Evolutionary conservation across 1,284 basidiomycete genomes (phyloP), one percentile per base, ranked within the genome.

Genomic region (Peniophora sp.): DNA sequence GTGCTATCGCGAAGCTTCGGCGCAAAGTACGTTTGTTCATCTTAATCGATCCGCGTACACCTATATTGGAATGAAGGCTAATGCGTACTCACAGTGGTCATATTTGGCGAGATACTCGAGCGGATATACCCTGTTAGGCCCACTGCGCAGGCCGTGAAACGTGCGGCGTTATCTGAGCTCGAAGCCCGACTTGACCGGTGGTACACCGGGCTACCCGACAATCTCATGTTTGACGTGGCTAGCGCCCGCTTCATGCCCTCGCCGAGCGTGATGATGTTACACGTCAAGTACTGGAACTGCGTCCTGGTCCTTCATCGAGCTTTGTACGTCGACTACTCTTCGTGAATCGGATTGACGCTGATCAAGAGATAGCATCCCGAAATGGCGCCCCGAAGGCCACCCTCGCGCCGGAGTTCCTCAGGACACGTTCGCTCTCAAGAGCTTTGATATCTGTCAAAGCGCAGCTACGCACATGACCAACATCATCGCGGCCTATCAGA

Each of bases 231-330:
- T 58, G 79, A 84, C 55, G 64, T 75, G 34, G 67, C 73, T 14
- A 78, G 71, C 55, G 75, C 74, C 56, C 70, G 76, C 47, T 65
- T 64, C 10, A 62, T 71, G 9, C 81, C 83, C 11, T 73, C 82
- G 3, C 81, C 85, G 3, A 81, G 85, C 53, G 72, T 92, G 24
- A 62, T 92, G 20, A 74, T 81, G 47, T 69, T 92, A 27, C 87
- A 93, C 58, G 74, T 89, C 49, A 76, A 87, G 58, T 92, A 92
- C 63, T 90, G 87, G 77, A 80, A 78, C 10, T 76, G 85, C 12
- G 79, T 92, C 5, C 71, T 92, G 17, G 70, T 92, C 27, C 72
- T 92, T 27, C 81, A 92, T 64, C 78, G 91, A 37, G 88, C 87
- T 18, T 92, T 88, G 87, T 90, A 63, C 73, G 88, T 75, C 24